Base-by-base conservation (phyloP, 148 eudicot genomes). In the Dysphania ambrosioides region DNA sequence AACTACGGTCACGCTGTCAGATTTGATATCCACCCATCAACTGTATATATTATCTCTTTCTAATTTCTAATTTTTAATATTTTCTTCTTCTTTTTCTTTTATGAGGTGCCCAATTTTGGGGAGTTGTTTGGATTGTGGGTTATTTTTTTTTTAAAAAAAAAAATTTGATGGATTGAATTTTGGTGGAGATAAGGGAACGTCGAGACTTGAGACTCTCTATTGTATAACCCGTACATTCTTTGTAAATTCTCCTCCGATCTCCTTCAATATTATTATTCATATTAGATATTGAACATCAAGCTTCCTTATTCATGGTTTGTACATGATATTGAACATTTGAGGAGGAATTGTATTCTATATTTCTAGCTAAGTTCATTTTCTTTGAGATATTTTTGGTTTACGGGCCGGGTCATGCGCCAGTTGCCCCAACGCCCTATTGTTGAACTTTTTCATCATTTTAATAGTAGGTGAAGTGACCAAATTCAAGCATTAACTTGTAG, bases 61-160 rank as follows among this genome's bases (percentile, higher is more conserved):
- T 61, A 32, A 11, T 9, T 44, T 21, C 31, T 35, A 19, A 32
- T 47, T 23, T 23, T 13, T n/a, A 13, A 44, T 4, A 15, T 18
- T 41, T 23, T 56, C 56, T 32, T 49, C 6, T 13, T 32, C 19
- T 19, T 27, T 68, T 41, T 38, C 7, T 3, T 67, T 40, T 66
- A 23, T 41, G 16, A 36, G 34, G 21, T 60, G 27, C 69, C 70
- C 55, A 60, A 24, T 79, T 74, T 74, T 79, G 82, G 78, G 53
- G 74, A 74, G 31, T 61, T 66, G 19, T 74, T 68, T 67, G 72
- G 78, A 61, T 68, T 61, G 70, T 68, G 82, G 74, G 76, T 34
- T 59, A 23, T 38, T 23, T 66, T 35, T 6, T 2, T 66, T 23
- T 38, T 16, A 66, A 35, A 30, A 62, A 27, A 56, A 31, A 21